These are phyloP conservation scores for Fusarium fujikuroi DNA, from an alignment of 2,329 filamentous ascomycete genomes.

Conservation along the genomic window DNA sequence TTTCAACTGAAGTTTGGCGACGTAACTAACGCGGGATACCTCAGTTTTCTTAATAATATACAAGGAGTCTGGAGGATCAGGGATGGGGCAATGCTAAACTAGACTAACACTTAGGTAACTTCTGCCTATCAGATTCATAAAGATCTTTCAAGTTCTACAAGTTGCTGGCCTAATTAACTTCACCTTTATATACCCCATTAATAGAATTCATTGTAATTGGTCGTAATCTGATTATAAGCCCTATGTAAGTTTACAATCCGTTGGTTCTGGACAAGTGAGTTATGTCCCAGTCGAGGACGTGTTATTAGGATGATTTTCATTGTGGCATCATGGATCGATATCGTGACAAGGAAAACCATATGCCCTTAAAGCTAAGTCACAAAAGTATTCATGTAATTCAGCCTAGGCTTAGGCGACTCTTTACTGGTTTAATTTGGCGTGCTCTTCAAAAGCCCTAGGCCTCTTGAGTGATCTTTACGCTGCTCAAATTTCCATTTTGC, in stretches of 20 bases:
- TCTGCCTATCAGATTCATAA: background rate
- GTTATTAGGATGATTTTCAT: background rate
- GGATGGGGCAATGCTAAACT: background rate
- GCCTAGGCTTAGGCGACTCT: background rate
- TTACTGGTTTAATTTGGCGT: background rate
- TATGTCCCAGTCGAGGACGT: background rate
- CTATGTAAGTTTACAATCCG: background rate
- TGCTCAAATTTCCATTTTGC: background rate
- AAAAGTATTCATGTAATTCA: background rate
- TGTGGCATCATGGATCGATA: background rate
- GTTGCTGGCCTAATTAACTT: background rate
- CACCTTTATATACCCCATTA: slow-evolving; percentile 1
- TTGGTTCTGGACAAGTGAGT: background rate
- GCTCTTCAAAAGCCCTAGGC: background rate
- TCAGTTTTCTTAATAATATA: slow-evolving; percentile 39
- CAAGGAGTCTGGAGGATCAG: background rate
- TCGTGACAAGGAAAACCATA: background rate
- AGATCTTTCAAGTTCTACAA: background rate
- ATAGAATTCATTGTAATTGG: background rate
- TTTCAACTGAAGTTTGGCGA: slow-evolving; percentile 13
- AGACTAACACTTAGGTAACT: background rate
- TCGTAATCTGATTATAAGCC: background rate
- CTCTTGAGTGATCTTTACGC: background rate
- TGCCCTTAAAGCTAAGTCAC: background rate
- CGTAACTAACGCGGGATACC: background rate